Evolutionary conservation across 305 asterid species (phyloP), one percentile per base, ranked within the genome.

Genomic region (Solanum aculeatissimum): DNA sequence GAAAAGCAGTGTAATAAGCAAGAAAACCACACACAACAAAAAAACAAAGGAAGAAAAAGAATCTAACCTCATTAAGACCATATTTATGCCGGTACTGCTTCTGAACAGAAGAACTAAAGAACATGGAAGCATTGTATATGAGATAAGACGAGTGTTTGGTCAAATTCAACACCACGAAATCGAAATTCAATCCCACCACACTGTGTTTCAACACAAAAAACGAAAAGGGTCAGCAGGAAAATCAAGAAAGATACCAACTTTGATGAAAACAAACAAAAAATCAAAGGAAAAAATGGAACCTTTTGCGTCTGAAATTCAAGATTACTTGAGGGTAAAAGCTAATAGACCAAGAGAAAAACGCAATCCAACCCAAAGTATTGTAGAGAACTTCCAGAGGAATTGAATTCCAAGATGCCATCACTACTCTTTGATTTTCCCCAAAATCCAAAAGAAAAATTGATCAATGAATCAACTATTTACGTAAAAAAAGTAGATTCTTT

Each of bases 171-270:
- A 93, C 47, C 87, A 89, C 91, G 77, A 96, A 96, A 88, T 96
- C 98, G 83, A 96, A 96, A 91, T 94, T 96, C 93, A 94, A 86
- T 49, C 98, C 98, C 85, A 92, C 95, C 86, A 95, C 98, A 75
- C 98, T 95, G 93, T 86, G 1, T 15, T 60, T 57, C 23, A 25
- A 58, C 7, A 81, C 75, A n/a, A 16, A 65, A 38, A 69, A 47
- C 45, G 35, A 16, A 53, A 35, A 27, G 45, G n/a, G 18, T 58
- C 8, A 23, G 68, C 60, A 83, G 51, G 10, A 77, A 77, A 77
- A 77, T 77, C 82, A 40, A 2, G 3, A 29, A 51, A 29, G 47
- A 29, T 53, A 14, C 14, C 7, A 79, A 42, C 42, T 23, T 49
- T 32, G 42, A 71, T 42, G 15, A 13, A 27, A 74, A 29, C 21